These are phyloP conservation scores for Trametes coccinea DNA, from an alignment of 768 basidiomycete genomes.

Conservation along the genomic window DNA sequence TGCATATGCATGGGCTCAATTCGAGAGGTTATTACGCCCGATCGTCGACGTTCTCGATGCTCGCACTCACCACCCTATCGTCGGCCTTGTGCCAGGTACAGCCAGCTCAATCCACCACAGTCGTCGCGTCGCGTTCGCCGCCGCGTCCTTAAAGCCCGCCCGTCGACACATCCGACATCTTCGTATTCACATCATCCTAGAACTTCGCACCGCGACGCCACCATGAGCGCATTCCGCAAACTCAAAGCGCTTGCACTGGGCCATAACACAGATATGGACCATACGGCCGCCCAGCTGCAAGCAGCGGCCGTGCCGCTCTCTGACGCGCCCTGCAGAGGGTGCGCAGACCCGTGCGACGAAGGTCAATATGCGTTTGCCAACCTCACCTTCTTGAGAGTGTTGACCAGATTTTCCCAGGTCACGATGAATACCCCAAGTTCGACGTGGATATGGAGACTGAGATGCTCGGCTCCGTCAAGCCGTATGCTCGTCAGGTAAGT, in stretches of 20 bases:
- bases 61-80: constrained; percentile 1
- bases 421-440: constrained; percentile 78
- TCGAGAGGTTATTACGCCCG: neutral
- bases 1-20: too few relatives aligned
- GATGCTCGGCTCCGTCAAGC: constrained; percentile 84
- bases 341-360: constrained; percentile 76
- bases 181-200: neutral
- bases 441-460: constrained; percentile 76
- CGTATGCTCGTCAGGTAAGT: constrained; percentile 76
- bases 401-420: constrained; percentile 44
- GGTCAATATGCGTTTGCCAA: constrained; percentile 39
- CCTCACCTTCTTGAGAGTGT: neutral
- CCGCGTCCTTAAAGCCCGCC: neutral
- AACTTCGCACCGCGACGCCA: neutral
- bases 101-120: neutral
- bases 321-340: constrained; percentile 67
- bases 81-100: constrained; percentile 1
- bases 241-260: constrained; percentile 30
- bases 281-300: constrained; percentile 52
- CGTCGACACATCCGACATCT: neutral
- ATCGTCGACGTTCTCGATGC: constrained; percentile 12
- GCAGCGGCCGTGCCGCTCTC: constrained; percentile 65
- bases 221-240: constrained; percentile 29
- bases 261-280: constrained; percentile 36
- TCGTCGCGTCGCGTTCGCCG: neutral